Conservation (phyloP, 2,329 filamentous ascomycete genomes). For the Fusarium sp. region DNA sequence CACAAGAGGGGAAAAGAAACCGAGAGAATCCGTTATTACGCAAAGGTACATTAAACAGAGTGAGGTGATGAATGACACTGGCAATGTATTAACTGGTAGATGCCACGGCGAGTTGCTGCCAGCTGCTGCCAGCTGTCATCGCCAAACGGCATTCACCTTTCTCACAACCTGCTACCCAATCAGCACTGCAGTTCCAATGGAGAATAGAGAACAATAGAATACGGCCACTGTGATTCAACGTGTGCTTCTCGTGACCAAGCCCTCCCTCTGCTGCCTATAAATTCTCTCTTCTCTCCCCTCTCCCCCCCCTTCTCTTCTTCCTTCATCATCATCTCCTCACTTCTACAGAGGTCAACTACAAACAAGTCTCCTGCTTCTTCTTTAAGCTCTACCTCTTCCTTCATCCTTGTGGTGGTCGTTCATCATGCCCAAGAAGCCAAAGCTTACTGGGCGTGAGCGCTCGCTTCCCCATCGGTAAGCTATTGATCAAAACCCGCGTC, state of each 20-base stretch:
- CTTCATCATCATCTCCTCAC: not conserved
- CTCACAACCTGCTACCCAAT: not conserved
- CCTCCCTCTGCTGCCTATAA: conserved; percentile 10
- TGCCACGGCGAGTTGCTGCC: not conserved
- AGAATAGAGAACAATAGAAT: not conserved
- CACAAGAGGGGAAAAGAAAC: not conserved
- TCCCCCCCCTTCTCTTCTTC: not conserved
- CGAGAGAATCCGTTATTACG: not conserved
- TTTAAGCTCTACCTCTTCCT: not conserved
- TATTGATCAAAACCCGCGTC: not conserved
- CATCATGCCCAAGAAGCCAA: not conserved
- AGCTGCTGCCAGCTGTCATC: not conserved
- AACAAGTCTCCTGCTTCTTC: not conserved
- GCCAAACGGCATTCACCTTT: not conserved
- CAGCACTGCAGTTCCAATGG: not conserved
- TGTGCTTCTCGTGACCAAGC: not conserved
- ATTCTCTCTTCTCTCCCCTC: not conserved
- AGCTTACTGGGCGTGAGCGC: rapidly evolving
- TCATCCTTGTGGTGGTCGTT: not conserved
- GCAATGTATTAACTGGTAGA: not conserved
- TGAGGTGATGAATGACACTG: too few relatives aligned
- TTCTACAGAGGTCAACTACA: not conserved
- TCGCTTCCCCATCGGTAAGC: not conserved
- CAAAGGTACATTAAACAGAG: too few relatives aligned
- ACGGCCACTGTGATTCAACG: not conserved